Conservation (phyloP, 371 early-diverging fungal species). For the Mucor mucedo region DNA sequence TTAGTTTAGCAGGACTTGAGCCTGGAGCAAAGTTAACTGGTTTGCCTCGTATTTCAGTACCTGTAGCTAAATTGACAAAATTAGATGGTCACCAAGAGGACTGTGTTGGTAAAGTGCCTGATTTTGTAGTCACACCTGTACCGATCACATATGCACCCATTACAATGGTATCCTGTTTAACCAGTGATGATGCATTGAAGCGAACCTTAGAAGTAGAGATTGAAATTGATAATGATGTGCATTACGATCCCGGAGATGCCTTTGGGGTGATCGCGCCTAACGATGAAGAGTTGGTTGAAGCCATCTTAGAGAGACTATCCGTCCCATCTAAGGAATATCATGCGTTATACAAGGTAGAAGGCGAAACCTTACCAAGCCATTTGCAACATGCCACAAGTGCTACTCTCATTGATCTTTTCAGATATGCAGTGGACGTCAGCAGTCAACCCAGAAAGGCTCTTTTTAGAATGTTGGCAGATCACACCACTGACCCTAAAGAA, state of each 20-base stretch:
- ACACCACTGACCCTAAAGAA: slow-evolving; percentile 67
- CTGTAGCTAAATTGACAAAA: slow-evolving; percentile 43
- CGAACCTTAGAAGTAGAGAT: slow-evolving; percentile 77
- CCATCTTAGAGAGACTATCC: slow-evolving; percentile 52
- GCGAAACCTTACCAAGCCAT: slow-evolving; percentile 69
- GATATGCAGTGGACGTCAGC: slow-evolving; percentile 76
- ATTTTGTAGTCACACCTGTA: slow-evolving; percentile 55
- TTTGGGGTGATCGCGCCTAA: slow-evolving; percentile 87
- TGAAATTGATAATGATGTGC: slow-evolving; percentile 59
- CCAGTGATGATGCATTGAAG: slow-evolving; percentile 68
- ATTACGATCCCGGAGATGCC: slow-evolving; percentile 83
- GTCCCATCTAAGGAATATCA: slow-evolving; percentile 43
- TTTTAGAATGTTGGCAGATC: slow-evolving; percentile 82
- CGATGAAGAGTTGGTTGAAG: slow-evolving; percentile 60
- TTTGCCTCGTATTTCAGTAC: slow-evolving; percentile 64
- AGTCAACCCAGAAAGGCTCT: slow-evolving; percentile 78
- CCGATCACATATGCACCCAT: slow-evolving; percentile 53
- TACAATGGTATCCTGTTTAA: slow-evolving; percentile 57
- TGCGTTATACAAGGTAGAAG: slow-evolving; percentile 39
- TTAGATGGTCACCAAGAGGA: slow-evolving; percentile 19
- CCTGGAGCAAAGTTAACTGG: slow-evolving; percentile 65
- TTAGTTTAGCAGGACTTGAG: slow-evolving; percentile 61
- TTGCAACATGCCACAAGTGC: slow-evolving; percentile 53
- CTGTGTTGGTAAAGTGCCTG: slow-evolving; percentile 18
- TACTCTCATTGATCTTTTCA: slow-evolving; percentile 66